Conservation (phyloP, 2,329 filamentous ascomycete species). For the Verticillium nubilum region DNA sequence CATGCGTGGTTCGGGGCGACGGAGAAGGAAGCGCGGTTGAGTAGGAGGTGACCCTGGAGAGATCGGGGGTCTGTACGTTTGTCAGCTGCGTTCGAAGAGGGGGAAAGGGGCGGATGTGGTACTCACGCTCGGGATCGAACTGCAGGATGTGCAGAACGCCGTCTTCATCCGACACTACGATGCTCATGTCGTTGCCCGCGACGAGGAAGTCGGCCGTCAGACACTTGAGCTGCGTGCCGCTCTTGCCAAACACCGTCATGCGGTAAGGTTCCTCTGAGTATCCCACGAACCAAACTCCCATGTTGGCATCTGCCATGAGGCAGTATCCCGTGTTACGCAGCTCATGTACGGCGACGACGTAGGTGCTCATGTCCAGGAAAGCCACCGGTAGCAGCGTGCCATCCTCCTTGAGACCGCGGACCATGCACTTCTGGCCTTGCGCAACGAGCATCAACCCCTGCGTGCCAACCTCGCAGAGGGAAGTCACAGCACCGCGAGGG, state of each 20-base stretch:
- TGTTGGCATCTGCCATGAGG: slow-evolving; percentile 82
- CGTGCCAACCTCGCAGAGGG: slow-evolving; percentile 75
- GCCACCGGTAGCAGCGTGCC: slow-evolving; percentile 87
- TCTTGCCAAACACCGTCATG: slow-evolving; percentile 89
- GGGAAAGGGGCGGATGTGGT: slow-evolving; percentile 1
- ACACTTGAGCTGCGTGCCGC: slow-evolving; percentile 70
- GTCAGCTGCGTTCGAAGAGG: slow-evolving; percentile 1
- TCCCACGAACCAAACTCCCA: slow-evolving; percentile 92
- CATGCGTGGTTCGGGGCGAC: slow-evolving; percentile 73
- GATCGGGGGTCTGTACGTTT: slow-evolving; percentile 73
- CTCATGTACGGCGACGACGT: slow-evolving; percentile 80
- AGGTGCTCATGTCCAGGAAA: slow-evolving; percentile 96
- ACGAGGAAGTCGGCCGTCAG: slow-evolving; percentile 83
- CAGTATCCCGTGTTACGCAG: slow-evolving; percentile 79
- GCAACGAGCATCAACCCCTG: slow-evolving; percentile 86
- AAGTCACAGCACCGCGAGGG: slow-evolving; percentile 83
- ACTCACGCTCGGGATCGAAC: slow-evolving; percentile 89
- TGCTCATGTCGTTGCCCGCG: slow-evolving; percentile 73
- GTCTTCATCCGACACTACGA: slow-evolving; percentile 78
- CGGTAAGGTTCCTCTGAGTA: slow-evolving; percentile 97
- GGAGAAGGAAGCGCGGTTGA: slow-evolving; percentile 85
- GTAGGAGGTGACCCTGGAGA: slow-evolving; percentile 77
- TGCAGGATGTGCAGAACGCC: slow-evolving; percentile 85
- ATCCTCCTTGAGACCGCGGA: slow-evolving; percentile 91
- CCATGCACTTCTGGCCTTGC: slow-evolving; percentile 96